phyloP scores from a whole-genome alignment of 2,329 filamentous ascomycete species.

The Calonectria fujianensis region DNA sequence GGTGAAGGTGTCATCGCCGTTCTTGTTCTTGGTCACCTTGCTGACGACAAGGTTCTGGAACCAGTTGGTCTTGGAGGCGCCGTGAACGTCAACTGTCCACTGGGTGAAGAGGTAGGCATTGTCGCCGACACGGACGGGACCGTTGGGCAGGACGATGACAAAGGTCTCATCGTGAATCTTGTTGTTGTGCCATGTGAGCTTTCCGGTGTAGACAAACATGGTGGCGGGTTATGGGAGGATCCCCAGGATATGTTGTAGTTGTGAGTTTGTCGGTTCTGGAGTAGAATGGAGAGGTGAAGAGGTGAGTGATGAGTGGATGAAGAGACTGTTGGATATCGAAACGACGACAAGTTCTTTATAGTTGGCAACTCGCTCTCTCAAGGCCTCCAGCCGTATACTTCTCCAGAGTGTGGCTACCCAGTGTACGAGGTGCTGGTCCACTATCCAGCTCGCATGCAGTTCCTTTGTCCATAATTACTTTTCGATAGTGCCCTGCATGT shows the following conservation, averaged over 20 bases:
- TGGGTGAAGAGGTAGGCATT: conserved; percentile 50
- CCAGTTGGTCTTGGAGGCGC: conserved; percentile 44
- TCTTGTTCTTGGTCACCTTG: conserved; percentile 26
- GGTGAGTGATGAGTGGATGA: conserved; percentile 16
- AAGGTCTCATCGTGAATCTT: conserved; percentile 44
- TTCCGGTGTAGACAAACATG: conserved; percentile 50
- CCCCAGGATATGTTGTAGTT: background rate
- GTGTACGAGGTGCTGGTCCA: background rate
- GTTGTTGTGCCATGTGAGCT: conserved; percentile 47
- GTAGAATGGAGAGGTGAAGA: background rate
- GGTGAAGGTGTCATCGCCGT: conserved; percentile 32
- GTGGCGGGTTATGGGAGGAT: background rate
- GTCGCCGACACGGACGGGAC: conserved; percentile 47
- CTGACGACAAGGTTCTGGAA: conserved; percentile 42
- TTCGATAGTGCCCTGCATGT: conserved; percentile 20
- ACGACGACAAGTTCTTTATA: conserved; percentile 5
- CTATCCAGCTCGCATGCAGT: background rate
- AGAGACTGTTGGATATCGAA: background rate
- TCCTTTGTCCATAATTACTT: background rate
- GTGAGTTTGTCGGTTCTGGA: background rate
- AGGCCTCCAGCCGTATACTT: background rate
- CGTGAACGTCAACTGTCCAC: conserved; percentile 42
- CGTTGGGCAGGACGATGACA: conserved; percentile 43
- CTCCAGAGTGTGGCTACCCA: background rate
- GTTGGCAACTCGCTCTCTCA: background rate